Conservation (phyloP, 179 eudicot genomes). For the Beta corolliflora region DNA sequence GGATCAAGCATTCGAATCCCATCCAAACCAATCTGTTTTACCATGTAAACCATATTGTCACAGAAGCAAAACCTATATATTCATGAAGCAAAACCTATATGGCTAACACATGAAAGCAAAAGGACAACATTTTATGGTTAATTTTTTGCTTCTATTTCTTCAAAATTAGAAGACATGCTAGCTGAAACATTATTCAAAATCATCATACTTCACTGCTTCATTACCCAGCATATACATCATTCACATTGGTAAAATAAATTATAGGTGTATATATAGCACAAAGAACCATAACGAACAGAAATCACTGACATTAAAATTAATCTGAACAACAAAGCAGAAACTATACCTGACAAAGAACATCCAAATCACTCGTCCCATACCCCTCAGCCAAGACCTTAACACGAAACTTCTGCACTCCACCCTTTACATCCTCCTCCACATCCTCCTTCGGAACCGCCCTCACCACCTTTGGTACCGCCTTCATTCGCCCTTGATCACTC, state of each 20-base stretch:
- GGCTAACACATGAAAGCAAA: background rate
- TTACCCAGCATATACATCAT: background rate
- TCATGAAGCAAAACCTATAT: background rate
- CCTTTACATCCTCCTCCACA: constrained; percentile 45
- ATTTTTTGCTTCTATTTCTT: background rate
- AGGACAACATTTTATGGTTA: no score
- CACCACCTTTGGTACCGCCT: constrained; percentile 42
- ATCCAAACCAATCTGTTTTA: constrained; percentile 79
- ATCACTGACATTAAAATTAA: background rate
- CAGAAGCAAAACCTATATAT: constrained; percentile 2
- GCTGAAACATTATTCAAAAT: background rate
- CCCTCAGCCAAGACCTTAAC: constrained; percentile 80
- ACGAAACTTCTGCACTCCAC: constrained; percentile 80
- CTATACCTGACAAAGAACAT: constrained; percentile 84
- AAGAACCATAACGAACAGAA: background rate
- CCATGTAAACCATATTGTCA: constrained; percentile 12
- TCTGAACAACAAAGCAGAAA: background rate
- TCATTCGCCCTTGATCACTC: constrained; percentile 34
- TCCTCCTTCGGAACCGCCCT: constrained; percentile 63
- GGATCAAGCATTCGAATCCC: constrained; percentile 89
- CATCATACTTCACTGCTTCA: background rate
- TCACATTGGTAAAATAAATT: background rate
- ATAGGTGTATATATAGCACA: background rate
- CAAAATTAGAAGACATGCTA: background rate
- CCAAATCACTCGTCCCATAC: constrained; percentile 70